Conservation (phyloP, 208 protist genomes). For the Acanthamoeba royreba region DNA sequence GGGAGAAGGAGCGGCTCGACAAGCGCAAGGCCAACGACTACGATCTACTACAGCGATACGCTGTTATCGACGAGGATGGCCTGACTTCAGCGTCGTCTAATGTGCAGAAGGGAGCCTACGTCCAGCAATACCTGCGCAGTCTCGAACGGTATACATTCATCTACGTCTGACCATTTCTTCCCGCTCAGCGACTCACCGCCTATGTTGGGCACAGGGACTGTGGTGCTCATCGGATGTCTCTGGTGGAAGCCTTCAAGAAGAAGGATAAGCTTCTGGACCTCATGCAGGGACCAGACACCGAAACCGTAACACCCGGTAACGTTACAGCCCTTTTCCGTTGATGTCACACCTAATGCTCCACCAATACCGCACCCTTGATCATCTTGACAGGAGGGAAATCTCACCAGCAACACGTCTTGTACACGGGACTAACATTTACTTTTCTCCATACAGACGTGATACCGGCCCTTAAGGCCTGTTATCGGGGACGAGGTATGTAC, state of each 20-base stretch:
- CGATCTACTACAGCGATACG: background rate
- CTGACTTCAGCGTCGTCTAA: background rate
- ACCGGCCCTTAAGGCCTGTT: background rate
- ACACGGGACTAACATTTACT: too few relatives aligned
- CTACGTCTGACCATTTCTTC: too few relatives aligned
- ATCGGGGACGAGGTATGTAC: background rate
- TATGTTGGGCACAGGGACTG: background rate
- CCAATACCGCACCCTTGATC: too few relatives aligned
- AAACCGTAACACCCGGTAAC: background rate
- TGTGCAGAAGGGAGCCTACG: background rate
- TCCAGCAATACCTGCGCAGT: background rate
- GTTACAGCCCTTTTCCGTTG: background rate
- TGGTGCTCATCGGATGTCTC: background rate
- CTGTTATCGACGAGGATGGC: background rate
- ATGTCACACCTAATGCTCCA: too few relatives aligned
- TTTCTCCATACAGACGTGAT: background rate
- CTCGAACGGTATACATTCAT: background rate
- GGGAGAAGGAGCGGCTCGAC: background rate
- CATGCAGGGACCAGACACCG: slow-evolving; percentile 1
- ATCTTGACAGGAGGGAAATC: too few relatives aligned
- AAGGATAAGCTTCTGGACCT: slow-evolving; percentile 28
- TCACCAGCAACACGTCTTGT: too few relatives aligned
- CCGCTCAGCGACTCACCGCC: too few relatives aligned
- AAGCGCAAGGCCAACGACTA: slow-evolving; percentile 17
- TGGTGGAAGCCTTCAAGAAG: background rate